Conservation (phyloP, 305 asterid genomes). For the Vinca major region DNA sequence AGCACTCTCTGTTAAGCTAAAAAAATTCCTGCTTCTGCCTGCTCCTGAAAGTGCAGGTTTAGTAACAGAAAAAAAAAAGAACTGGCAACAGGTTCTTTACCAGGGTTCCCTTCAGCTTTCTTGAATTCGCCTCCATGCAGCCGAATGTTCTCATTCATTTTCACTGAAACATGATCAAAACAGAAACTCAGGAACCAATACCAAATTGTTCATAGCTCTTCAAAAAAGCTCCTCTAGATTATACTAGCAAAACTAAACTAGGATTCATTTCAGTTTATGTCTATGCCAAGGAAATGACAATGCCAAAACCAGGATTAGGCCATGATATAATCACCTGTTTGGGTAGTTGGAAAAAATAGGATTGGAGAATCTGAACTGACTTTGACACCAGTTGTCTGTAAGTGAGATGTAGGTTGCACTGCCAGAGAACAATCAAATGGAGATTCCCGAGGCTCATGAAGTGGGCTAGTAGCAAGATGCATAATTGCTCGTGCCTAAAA, state of each 20-base stretch:
- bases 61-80: neutral
- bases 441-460: constrained; percentile 46
- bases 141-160: constrained; percentile 33
- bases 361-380: constrained; percentile 41
- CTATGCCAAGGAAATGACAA: neutral
- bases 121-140: constrained; percentile 43
- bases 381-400: constrained; percentile 36
- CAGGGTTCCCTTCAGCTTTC: constrained; percentile 46
- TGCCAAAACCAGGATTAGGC: constrained; percentile 1
- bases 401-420: constrained; percentile 40
- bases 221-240: neutral
- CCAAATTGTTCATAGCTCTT: neutral
- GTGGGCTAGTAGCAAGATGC: constrained; percentile 75
- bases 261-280: neutral
- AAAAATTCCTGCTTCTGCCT: neutral
- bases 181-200: constrained; percentile 4
- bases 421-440: constrained; percentile 31
- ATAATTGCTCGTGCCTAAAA: constrained; percentile 58
- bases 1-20: neutral
- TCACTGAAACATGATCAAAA: constrained; percentile 39
- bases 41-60: constrained; percentile 2
- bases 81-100: constrained; percentile 23
- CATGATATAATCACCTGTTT: constrained; percentile 40
- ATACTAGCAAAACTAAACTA: neutral
- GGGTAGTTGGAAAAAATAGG: constrained; percentile 40